Evolutionary conservation across 148 eudicot species (phyloP).

Genomic region (Chenopodium album): DNA sequence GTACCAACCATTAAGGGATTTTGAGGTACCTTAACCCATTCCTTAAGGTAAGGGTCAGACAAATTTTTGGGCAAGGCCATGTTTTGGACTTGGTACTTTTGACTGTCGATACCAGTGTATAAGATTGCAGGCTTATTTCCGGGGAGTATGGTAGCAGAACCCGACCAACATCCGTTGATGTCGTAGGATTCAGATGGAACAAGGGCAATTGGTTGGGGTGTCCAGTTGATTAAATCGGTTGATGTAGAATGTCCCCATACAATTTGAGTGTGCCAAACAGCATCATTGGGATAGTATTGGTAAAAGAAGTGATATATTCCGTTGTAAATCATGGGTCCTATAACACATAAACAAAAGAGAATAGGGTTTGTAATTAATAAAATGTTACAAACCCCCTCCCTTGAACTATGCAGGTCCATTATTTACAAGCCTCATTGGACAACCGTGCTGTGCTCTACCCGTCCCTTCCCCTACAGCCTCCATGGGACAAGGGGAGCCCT

Average conservation of each 20-base stretch:
- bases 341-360: background rate
- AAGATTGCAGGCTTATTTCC: constrained; percentile 41
- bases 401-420: too few relatives aligned
- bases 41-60: constrained; percentile 50
- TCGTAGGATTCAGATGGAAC: constrained; percentile 39
- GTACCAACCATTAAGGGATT: constrained; percentile 40
- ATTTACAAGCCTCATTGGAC: too few relatives aligned
- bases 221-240: constrained; percentile 54
- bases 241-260: constrained; percentile 67
- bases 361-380: too few relatives aligned
- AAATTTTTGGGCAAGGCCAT: constrained; percentile 45
- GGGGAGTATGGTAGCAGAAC: constrained; percentile 48
- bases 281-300: constrained; percentile 46
- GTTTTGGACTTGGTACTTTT: constrained; percentile 40
- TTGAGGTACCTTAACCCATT: constrained; percentile 44
- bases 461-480: too few relatives aligned
- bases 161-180: constrained; percentile 55
- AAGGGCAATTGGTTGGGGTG: constrained; percentile 41
- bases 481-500: too few relatives aligned
- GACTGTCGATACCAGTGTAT: constrained; percentile 37
- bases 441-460: too few relatives aligned
- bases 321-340: constrained; percentile 59
- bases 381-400: too few relatives aligned
- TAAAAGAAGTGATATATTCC: constrained; percentile 58
- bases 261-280: constrained; percentile 38